These are phyloP conservation scores for Helminthosporium solani DNA, from an alignment of 2,329 filamentous ascomycete genomes.

Conservation along the genomic window DNA sequence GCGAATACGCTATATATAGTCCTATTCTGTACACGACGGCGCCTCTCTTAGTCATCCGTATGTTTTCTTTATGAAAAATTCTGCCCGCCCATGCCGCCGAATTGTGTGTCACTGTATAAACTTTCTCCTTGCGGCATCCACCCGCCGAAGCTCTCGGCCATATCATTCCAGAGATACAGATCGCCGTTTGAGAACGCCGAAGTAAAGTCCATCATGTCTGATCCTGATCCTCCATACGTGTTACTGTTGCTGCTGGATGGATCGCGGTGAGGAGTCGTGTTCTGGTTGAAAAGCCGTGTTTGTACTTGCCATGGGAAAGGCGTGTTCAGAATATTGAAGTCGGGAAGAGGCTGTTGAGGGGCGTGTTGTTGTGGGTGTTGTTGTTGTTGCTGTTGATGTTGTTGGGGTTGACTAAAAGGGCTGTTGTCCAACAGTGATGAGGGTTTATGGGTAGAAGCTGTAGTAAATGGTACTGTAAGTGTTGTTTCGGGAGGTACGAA, in stretches of 20 bases:
- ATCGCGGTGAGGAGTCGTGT: neutral
- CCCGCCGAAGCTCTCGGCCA: conserved; percentile 34
- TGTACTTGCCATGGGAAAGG: conserved; percentile 4
- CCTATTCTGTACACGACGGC: too few relatives aligned
- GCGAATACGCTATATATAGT: too few relatives aligned
- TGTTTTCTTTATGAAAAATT: too few relatives aligned
- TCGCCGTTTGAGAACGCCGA: conserved; percentile 39
- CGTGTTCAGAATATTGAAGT: conserved; percentile 1
- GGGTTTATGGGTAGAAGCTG: neutral
- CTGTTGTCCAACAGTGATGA: neutral
- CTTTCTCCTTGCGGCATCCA: conserved; percentile 32
- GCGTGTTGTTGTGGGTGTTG: neutral
- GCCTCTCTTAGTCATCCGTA: too few relatives aligned
- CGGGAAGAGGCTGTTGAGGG: neutral
- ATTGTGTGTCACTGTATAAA: conserved; percentile 28
- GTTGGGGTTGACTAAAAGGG: neutral
- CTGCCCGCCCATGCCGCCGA: conserved; percentile 11
- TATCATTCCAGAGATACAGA: conserved; percentile 40
- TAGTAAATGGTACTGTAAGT: neutral
- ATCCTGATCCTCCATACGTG: conserved; percentile 8
- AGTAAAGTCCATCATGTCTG: conserved; percentile 36
- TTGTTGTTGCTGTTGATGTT: neutral
- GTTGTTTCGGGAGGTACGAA: too few relatives aligned
- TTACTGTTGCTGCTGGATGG: neutral
- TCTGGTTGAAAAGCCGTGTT: neutral